Conservation (phyloP, 768 basidiomycete species). For the Mycena albidolilacea region DNA sequence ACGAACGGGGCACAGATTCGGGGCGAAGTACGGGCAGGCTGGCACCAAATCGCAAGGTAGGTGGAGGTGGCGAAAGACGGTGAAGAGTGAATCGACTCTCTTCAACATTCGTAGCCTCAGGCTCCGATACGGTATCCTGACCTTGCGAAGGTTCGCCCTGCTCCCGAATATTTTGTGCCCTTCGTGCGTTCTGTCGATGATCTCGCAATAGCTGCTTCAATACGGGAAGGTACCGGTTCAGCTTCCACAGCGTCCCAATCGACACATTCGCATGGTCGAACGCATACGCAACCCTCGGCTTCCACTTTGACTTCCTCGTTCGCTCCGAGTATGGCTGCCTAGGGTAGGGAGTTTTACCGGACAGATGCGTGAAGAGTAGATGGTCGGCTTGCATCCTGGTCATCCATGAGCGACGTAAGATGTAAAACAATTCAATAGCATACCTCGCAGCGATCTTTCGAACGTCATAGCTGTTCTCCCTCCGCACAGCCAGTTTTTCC, state of each 20-base stretch:
- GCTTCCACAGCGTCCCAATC: slow-evolving; percentile 26
- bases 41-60: too few species aligned
- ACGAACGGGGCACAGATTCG: too few species aligned
- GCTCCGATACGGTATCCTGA: neutral
- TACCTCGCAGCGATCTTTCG: neutral
- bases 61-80: neutral
- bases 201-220: neutral
- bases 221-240: slow-evolving; percentile 10
- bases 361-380: slow-evolving; percentile 6
- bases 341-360: neutral
- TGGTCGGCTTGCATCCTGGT: slow-evolving; percentile 4
- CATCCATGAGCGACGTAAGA: neutral
- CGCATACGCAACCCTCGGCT: slow-evolving; percentile 16
- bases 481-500: neutral
- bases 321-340: neutral
- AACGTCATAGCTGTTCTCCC: neutral
- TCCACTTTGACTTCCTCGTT: neutral
- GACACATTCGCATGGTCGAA: slow-evolving; percentile 20
- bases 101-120: neutral
- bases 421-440: neutral
- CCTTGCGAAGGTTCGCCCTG: neutral
- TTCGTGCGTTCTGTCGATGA: neutral
- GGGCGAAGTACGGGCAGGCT: too few species aligned
- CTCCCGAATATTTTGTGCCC: neutral
- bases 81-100: neutral